phyloP scores from a whole-genome alignment of 306 rosid species.

The Trichosanthes cucumerina region DNA sequence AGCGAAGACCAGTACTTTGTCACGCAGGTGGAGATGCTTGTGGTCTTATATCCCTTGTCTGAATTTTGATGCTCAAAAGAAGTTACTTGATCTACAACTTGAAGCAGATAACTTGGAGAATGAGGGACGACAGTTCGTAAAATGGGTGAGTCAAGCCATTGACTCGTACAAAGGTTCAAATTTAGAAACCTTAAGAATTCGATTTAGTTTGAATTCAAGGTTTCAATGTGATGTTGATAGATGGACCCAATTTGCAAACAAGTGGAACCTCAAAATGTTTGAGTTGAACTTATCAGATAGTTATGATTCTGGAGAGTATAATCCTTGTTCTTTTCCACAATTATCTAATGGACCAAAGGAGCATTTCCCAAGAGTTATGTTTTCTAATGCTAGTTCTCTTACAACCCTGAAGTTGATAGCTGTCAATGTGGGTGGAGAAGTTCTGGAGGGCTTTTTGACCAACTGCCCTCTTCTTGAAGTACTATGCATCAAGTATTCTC shows the following conservation, averaged over 20 bases:
- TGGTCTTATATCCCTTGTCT: background rate
- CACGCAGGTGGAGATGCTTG: background rate
- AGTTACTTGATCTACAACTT: background rate
- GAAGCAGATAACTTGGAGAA: no score
- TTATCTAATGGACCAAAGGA: background rate
- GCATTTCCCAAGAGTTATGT: background rate
- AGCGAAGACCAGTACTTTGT: background rate
- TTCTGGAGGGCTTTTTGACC: background rate
- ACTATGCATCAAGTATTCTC: background rate
- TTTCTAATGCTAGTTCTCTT: background rate
- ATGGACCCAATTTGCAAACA: constrained; percentile 1
- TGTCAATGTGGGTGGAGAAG: constrained; percentile 1
- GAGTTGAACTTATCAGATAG: background rate
- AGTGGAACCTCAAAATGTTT: background rate
- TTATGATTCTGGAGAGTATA: background rate
- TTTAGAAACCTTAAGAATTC: background rate
- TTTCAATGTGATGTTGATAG: background rate
- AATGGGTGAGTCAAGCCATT: background rate
- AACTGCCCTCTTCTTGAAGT: constrained; percentile 1
- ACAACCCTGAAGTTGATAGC: background rate
- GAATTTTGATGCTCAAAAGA: background rate
- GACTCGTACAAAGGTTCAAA: background rate
- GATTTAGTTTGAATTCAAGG: background rate
- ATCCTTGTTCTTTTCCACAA: background rate
- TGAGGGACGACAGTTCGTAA: background rate